Base-by-base conservation (phyloP, 2,329 filamentous ascomycete species). In the Elsinoe perseae region DNA sequence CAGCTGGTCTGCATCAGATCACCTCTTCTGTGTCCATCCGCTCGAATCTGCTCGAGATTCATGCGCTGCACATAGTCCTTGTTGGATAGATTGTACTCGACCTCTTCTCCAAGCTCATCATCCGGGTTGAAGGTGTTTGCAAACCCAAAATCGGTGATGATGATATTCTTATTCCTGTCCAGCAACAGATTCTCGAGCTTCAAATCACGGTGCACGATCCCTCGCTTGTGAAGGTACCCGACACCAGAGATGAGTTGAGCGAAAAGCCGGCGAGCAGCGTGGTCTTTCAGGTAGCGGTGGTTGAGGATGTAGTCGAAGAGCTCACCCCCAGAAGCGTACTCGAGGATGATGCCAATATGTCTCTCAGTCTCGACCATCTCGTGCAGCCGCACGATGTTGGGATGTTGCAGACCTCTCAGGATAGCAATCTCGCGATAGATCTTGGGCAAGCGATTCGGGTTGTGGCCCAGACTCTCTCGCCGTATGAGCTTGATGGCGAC, bases 1-100 rank as follows among this genome's bases (percentile, higher is more conserved):
- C 93, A 98, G 70, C 93, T 97, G 9, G 93, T 98, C 73, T 96
- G 92, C 93, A 98, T 98, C 66, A 98, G 75, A 74, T 98, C 93
- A 34, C 93, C 93, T 65, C 90, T 84, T 59, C 92, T 81, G 65
- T 83, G 79, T 12, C 89, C 90, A 62, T 87, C 87, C 50, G 63
- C 60, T 58, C 64, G 63, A 36, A 87, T 72, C 64, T 84, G 86
- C 70, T 97, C 92, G 50, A 97, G 77, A n/a, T 89, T 87, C 74
- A 87, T 80, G 53, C 85, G 80, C 74, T 92, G 92, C 60, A 97
- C 86, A 67, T 85, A 93, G 16, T 96, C 91, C 62, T 89, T 87
- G 67, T 95, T 92, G 23, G 82, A 81, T 20, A 98, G 75, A 61
- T 90, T 88, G 65, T 89, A 82, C 71, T 97, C 93, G 62, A 96